These are phyloP conservation scores for Pseudocohnilembus persalinus DNA, from an alignment of 169 alveolate species.

Conservation along the genomic window DNA sequence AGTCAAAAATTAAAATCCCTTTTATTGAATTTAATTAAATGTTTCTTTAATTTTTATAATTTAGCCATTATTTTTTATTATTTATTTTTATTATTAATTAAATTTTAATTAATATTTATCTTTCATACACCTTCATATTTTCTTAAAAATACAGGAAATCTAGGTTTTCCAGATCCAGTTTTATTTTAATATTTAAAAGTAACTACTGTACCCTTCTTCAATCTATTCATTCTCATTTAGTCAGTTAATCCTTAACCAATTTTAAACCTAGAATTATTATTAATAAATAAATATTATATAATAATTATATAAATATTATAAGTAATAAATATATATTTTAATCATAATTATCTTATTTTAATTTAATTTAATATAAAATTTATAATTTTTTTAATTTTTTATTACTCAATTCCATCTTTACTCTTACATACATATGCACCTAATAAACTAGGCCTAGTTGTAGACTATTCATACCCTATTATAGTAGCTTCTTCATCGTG, in stretches of 20 bases:
- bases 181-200: slow-evolving; percentile 64
- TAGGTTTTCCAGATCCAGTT: slow-evolving; percentile 60
- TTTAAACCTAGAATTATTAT: slow-evolving; percentile 15
- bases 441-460: slow-evolving; percentile 50
- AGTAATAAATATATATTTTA: too few relatives aligned
- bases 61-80: too few relatives aligned
- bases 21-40: too few relatives aligned
- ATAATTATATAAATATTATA: too few relatives aligned
- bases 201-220: slow-evolving; percentile 59
- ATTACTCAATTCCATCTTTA: slow-evolving; percentile 52
- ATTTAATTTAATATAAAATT: too few relatives aligned
- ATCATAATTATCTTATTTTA: too few relatives aligned
- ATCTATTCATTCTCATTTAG: slow-evolving; percentile 56
- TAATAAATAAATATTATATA: too few relatives aligned
- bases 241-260: slow-evolving; percentile 73
- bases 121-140: neutral
- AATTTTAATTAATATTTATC: too few relatives aligned
- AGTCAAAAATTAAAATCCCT: too few relatives aligned
- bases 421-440: slow-evolving; percentile 55
- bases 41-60: too few relatives aligned
- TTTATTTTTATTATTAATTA: too few relatives aligned
- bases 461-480: slow-evolving; percentile 50
- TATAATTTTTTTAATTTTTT: too few relatives aligned
- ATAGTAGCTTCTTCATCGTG: slow-evolving; percentile 76
- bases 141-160: slow-evolving; percentile 74